These are phyloP conservation scores for Trapa bicornis DNA, from an alignment of 345 rosid species.

Conservation along the genomic window DNA sequence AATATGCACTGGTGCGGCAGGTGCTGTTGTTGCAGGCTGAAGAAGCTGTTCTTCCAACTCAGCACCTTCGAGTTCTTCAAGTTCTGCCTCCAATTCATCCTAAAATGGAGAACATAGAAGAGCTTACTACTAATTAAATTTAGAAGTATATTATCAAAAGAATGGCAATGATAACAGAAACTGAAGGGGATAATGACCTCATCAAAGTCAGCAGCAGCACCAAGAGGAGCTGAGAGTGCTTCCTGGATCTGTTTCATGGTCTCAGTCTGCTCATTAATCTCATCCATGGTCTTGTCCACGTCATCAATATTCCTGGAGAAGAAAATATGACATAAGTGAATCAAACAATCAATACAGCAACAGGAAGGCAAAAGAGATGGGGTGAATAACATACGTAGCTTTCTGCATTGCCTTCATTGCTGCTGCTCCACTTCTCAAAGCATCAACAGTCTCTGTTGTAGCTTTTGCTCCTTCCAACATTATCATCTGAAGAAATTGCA, in stretches of 20 bases:
- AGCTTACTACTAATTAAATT: neutral
- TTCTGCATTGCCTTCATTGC: constrained; percentile 84
- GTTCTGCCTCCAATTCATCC: constrained; percentile 95
- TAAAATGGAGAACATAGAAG: constrained; percentile 10
- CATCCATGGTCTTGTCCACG: constrained; percentile 37
- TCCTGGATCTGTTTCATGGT: constrained; percentile 40
- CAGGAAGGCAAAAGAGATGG: too few species aligned
- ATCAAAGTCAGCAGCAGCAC: constrained; percentile 23
- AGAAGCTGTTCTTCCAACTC: constrained; percentile 95
- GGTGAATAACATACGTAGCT: constrained; percentile 5
- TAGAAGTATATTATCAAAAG: neutral
- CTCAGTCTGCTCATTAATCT: constrained; percentile 38
- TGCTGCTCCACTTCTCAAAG: constrained; percentile 86
- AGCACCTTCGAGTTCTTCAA: constrained; percentile 82
- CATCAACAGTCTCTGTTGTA: constrained; percentile 93
- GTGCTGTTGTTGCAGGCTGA: constrained; percentile 68
- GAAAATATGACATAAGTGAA: neutral
- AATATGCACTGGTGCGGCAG: constrained; percentile 56
- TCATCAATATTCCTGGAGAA: constrained; percentile 29
- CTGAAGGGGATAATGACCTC: constrained; percentile 14
- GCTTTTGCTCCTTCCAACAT: constrained; percentile 96
- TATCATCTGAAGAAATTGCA: constrained; percentile 49
- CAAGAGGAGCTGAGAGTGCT: constrained; percentile 29
- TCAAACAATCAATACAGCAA: too few species aligned
- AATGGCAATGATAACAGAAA: neutral